A percentile compares a stretch with the other conserved stretches of the same genome.
Evolutionary conservation across 495 filamentous ascomycete species (phyloP).

Genomic region (Aspergillus homomorphus): DNA sequence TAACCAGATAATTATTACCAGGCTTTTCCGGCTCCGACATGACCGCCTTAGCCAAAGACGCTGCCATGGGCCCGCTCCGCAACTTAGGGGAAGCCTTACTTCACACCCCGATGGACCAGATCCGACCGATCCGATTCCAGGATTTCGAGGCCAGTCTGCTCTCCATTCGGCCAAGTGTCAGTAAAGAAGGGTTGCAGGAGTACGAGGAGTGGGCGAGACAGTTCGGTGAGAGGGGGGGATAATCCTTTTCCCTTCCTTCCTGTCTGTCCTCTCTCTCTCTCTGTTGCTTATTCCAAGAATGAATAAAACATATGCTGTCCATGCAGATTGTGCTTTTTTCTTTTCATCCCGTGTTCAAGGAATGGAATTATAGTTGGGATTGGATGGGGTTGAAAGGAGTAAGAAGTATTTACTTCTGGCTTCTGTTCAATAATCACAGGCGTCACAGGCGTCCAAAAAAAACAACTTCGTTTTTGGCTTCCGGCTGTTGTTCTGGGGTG

Average conservation of each 20-base stretch:
- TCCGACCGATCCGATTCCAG: constrained; percentile 74
- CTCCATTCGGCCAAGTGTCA: constrained; percentile 90
- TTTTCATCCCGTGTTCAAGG: background rate
- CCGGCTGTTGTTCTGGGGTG: too few relatives aligned
- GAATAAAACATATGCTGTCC: too few relatives aligned
- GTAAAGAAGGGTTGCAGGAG: constrained; percentile 71
- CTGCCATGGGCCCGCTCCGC: constrained; percentile 94
- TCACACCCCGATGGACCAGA: constrained; percentile 88
- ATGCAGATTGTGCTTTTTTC: too few relatives aligned
- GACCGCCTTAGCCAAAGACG: constrained; percentile 95
- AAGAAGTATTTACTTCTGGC: too few relatives aligned
- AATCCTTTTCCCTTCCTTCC: background rate
- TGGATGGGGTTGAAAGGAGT: too few relatives aligned
- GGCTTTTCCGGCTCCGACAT: constrained; percentile 98
- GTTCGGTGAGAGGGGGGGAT: constrained; percentile 86
- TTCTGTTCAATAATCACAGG: too few relatives aligned
- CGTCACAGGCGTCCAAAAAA: too few relatives aligned
- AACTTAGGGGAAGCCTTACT: constrained; percentile 88
- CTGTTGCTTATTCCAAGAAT: background rate
- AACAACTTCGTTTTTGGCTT: too few relatives aligned
- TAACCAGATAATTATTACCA: constrained; percentile 31
- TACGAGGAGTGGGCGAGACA: constrained; percentile 94
- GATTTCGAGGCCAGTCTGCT: constrained; percentile 85
- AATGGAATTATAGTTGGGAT: too few relatives aligned
- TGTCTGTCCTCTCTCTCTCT: constrained; percentile 2